Base-by-base conservation (phyloP, 148 eudicot genomes). In the Chenopodium quinoa region DNA sequence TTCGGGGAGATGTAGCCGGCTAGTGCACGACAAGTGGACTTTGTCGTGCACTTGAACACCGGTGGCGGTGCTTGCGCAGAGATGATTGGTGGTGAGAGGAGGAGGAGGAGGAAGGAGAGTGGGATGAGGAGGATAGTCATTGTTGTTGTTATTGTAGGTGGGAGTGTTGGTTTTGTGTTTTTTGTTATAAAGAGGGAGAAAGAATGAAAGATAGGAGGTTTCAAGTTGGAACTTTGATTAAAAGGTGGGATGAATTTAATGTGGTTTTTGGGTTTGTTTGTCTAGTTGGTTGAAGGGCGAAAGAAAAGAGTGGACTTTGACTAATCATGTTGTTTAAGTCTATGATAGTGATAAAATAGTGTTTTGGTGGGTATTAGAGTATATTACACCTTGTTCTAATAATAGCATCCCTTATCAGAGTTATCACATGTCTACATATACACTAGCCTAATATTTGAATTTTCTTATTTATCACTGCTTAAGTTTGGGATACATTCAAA, bases 1-100 rank as follows among this genome's bases (percentile, higher is more conserved):
- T 93, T 95, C 23, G 88, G 90, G 52, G 92, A 48, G 22, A 81
- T 37, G 87, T 93, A 95, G 83, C 86, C 94, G 54, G 91, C 73
- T 0, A 90, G 64, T 73, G 91, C 82, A 37, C 80, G 82, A 89
- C 98, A 95, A 46, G 86, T 84, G 78, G 82, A 14, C n/a, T 31
- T 74, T 40, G 88, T 4, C 78, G 58, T 82, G 89, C 95, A 93
- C 10, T 14, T 86, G 94, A 91, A 93, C 19, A 83, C 40, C 2
- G 81, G 65, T 7, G 82, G 72, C 31, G 72, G 65, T 27, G 44
- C 7, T 6, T 70, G 64, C 23, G 83, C 64, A 31, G 56, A 46
- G 40, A 72, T 37, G 3, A 19, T 14, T 0, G 75, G 80, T 9
- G 56, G 73, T 1, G 63, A 25, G 58, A 75, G 62, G 46, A 54